Evolutionary conservation across 2,329 filamentous ascomycete species (phyloP).

Genomic region (Talaromyces sp.): DNA sequence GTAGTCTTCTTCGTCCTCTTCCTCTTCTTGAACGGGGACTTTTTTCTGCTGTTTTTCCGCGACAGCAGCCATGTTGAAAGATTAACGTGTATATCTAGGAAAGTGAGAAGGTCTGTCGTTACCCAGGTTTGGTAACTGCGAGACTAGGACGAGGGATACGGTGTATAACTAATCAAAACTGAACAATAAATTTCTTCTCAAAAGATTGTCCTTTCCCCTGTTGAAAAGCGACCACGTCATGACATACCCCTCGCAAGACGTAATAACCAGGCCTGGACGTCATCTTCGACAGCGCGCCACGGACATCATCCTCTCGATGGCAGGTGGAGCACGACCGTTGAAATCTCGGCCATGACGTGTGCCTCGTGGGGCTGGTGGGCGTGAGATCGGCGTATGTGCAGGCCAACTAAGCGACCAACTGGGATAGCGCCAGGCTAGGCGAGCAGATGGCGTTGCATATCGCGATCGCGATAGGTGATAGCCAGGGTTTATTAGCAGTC

Average conservation of each 20-base stretch:
- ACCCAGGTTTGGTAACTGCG: not conserved
- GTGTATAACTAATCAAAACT: too few relatives aligned
- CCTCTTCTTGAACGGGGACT: not conserved
- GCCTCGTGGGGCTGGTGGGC: not conserved
- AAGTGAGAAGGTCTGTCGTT: not conserved
- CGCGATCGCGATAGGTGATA: not conserved
- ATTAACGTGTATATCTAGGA: not conserved
- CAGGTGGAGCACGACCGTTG: not conserved
- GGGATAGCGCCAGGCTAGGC: not conserved
- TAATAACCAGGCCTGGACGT: not conserved
- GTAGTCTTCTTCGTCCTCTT: conserved; percentile 1
- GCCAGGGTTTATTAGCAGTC: too few relatives aligned
- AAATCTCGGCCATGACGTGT: not conserved
- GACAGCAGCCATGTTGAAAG: not conserved
- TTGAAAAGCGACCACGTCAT: not conserved
- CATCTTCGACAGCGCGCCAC: not conserved
- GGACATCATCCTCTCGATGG: not conserved
- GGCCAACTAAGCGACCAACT: not conserved
- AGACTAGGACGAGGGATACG: not conserved
- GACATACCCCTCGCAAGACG: not conserved
- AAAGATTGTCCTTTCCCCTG: not conserved
- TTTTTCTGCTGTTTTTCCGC: conserved; percentile 5
- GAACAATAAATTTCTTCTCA: too few relatives aligned
- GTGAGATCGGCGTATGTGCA: not conserved
- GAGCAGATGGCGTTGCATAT: not conserved